Conservation (phyloP, 257 asterid species). For the Jaltomata sinuosa region DNA sequence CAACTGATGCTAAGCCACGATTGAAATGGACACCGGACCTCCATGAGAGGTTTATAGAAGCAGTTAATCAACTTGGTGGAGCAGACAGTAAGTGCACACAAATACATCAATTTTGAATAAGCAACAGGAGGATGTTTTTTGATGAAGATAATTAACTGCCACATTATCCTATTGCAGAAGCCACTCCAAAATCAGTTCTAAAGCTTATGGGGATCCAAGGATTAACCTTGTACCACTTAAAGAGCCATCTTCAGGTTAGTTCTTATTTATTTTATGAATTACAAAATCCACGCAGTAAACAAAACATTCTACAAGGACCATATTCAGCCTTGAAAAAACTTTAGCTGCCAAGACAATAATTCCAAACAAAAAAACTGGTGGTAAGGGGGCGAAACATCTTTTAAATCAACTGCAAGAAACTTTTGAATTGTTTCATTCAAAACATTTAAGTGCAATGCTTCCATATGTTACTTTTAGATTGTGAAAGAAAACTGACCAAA, state of each 20-base stretch:
- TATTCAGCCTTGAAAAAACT: not conserved
- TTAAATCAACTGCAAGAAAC: not conserved
- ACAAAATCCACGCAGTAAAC: not conserved
- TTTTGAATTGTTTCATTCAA: not conserved
- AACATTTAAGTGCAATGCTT: not conserved
- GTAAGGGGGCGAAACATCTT: not conserved
- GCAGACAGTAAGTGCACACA: constrained; percentile 76
- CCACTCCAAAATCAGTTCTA: constrained; percentile 94
- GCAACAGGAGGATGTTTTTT: constrained; percentile 7
- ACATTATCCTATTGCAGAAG: constrained; percentile 52
- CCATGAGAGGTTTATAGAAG: constrained; percentile 79
- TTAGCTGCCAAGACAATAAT: not conserved
- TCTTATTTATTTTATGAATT: not conserved
- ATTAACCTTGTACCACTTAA: constrained; percentile 80
- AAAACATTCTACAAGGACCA: not conserved
- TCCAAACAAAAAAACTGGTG: not conserved
- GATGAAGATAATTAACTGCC: constrained; percentile 17
- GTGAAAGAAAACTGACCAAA: not conserved
- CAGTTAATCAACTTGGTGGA: constrained; percentile 96
- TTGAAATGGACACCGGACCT: constrained; percentile 96
- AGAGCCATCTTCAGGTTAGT: constrained; percentile 93
- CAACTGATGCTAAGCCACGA: constrained; percentile 75
- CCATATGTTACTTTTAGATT: not conserved
- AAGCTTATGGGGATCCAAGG: constrained; percentile 96
- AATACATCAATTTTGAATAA: not conserved